Evolutionary conservation across 2,329 filamentous ascomycete species (phyloP).

Genomic region (Dendrostoma leiphaemia): DNA sequence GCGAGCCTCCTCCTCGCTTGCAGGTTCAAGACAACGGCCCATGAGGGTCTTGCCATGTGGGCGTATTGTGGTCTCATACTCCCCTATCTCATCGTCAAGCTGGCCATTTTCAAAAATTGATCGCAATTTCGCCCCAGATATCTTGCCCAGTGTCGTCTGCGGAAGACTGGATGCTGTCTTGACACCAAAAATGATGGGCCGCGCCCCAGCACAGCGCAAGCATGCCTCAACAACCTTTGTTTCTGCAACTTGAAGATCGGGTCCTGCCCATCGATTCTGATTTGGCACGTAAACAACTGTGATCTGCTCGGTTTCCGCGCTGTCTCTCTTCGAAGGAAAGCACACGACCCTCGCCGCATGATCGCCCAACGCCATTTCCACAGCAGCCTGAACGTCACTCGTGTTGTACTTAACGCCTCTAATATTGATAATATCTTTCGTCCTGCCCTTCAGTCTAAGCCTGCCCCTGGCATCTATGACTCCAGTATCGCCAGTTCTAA

Average conservation of each 20-base stretch:
- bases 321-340: conserved; percentile 1
- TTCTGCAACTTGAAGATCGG: too few relatives aligned
- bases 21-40: too few relatives aligned
- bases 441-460: conserved; percentile 35
- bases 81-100: conserved; percentile 1
- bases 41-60: too few relatives aligned
- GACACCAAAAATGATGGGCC: background rate
- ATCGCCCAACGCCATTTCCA: conserved; percentile 33
- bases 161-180: conserved; percentile 11
- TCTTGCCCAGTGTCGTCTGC: background rate
- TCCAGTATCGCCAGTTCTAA: conserved; percentile 38
- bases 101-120: background rate
- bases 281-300: conserved; percentile 3
- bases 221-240: background rate
- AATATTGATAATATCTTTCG: conserved; percentile 43
- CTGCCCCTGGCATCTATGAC: conserved; percentile 32
- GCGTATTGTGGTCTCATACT: too few relatives aligned
- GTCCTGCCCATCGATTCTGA: conserved; percentile 16
- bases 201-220: background rate
- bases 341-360: conserved; percentile 20
- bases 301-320: background rate
- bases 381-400: conserved; percentile 34
- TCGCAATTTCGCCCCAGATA: conserved; percentile 1
- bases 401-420: conserved; percentile 44
- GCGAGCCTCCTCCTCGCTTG: conserved; percentile 18